Conservation (phyloP, 257 asterid species). For the Gardenia jasminoides region DNA sequence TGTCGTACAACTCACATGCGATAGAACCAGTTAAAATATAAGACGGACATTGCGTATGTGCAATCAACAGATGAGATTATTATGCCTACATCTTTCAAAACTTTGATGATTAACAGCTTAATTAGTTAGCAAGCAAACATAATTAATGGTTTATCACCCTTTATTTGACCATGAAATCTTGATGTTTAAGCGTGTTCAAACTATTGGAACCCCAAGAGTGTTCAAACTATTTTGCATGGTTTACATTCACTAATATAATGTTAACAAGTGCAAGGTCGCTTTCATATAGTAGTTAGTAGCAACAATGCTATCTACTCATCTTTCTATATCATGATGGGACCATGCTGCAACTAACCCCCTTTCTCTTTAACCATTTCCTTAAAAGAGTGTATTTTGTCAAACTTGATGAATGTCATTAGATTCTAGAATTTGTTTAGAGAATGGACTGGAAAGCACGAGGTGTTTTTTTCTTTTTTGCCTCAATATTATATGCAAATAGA, state of each 20-base stretch:
- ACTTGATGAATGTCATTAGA: too few species aligned
- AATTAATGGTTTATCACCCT: not conserved
- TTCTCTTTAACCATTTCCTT: not conserved
- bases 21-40: too few species aligned
- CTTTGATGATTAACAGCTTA: constrained; percentile 3
- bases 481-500: too few species aligned
- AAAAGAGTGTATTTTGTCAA: not conserved
- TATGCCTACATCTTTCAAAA: not conserved
- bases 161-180: not conserved
- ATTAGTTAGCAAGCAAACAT: constrained; percentile 8
- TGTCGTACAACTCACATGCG: too few species aligned
- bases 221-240: constrained; percentile 4
- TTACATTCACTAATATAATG: not conserved
- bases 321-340: not conserved
- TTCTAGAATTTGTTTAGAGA: too few species aligned
- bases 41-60: not conserved
- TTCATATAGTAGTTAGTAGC: not conserved
- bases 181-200: not conserved
- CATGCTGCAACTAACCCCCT: not conserved
- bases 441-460: too few species aligned
- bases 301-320: not conserved
- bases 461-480: too few species aligned
- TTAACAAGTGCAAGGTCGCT: constrained; percentile 1
- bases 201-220: not conserved
- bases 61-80: not conserved